A percentile compares a stretch with the other conserved stretches of the same genome.
phyloP scores from a whole-genome alignment of 352 stramenopile genomes.

The Pythium biforme region DNA sequence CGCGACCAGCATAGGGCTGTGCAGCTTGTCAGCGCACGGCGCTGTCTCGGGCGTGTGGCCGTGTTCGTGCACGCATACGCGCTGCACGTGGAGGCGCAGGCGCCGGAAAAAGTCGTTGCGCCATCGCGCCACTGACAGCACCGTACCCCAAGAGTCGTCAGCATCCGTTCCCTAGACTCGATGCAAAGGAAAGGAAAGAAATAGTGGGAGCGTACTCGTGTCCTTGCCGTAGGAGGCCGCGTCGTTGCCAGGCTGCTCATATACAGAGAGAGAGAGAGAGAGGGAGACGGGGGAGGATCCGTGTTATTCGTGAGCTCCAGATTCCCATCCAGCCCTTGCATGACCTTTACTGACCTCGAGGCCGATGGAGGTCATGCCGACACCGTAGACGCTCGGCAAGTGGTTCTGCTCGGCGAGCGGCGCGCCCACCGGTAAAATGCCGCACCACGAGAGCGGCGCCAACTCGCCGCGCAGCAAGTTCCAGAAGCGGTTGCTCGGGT shows the following conservation, averaged over 20 bases:
- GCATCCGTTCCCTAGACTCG: too few relatives aligned
- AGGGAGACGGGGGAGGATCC: too few relatives aligned
- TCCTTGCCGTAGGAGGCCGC: constrained; percentile 70
- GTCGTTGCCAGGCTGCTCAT: constrained; percentile 74
- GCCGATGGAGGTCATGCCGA: constrained; percentile 84
- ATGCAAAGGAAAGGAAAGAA: too few relatives aligned
- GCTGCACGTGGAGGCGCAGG: constrained; percentile 49
- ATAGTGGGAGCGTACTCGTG: constrained; percentile 75
- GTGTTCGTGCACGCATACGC: constrained; percentile 46
- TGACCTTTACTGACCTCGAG: constrained; percentile 71
- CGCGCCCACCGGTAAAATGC: constrained; percentile 55
- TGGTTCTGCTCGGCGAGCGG: constrained; percentile 71
- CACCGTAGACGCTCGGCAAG: constrained; percentile 55
- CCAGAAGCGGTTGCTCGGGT: constrained; percentile 90
- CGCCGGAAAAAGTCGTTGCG: constrained; percentile 33
- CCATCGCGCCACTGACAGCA: constrained; percentile 19
- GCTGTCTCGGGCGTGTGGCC: constrained; percentile 5
- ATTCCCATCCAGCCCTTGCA: too few relatives aligned
- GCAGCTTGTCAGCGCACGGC: constrained; percentile 35
- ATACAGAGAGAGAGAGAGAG: background rate
- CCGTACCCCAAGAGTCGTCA: too few relatives aligned
- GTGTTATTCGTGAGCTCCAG: too few relatives aligned
- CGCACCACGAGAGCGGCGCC: constrained; percentile 49
- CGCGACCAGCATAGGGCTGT: constrained; percentile 73
- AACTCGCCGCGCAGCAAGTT: constrained; percentile 74